Percentiles rank a stretch among this genome's conserved stretches.
phyloP scores from a whole-genome alignment of 2,329 filamentous ascomycete species.

The Phialophora chinensis region DNA sequence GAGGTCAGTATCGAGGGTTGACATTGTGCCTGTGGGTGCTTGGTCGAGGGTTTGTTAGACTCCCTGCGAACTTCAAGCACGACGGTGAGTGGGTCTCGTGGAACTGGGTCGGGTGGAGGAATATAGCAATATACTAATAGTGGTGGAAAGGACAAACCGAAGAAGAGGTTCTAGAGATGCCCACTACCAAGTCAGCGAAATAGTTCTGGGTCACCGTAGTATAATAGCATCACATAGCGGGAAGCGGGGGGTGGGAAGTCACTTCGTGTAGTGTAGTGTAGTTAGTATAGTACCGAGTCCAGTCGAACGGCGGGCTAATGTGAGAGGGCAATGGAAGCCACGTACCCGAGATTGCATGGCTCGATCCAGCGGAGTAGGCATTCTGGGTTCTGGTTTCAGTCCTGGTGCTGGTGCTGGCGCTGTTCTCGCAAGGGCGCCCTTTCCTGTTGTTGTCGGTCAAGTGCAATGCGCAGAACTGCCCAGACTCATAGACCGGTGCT shows the following conservation, averaged over 20 bases:
- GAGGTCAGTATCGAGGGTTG: constrained; percentile 7
- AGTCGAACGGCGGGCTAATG: not conserved
- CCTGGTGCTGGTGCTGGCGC: not conserved
- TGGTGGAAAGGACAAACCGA: constrained; percentile 59
- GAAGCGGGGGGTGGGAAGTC: not conserved
- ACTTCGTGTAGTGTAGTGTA: not conserved
- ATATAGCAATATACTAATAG: not conserved
- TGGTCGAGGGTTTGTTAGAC: not conserved
- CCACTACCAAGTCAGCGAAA: not conserved
- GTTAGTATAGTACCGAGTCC: not conserved
- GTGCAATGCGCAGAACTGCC: too few species aligned
- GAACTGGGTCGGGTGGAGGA: not conserved
- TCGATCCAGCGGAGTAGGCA: constrained; percentile 73
- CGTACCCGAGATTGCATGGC: constrained; percentile 72
- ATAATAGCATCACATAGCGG: not conserved
- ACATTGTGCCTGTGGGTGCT: not conserved
- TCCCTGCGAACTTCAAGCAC: not conserved
- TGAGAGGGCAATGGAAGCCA: constrained; percentile 22
- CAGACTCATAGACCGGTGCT: too few species aligned
- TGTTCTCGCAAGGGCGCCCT: too few species aligned
- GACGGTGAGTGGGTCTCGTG: not conserved
- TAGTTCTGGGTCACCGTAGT: not conserved
- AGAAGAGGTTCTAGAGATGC: constrained; percentile 58
- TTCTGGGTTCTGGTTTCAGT: constrained; percentile 44
- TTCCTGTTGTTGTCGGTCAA: too few species aligned